A percentile compares a stretch with the other conserved stretches of the same genome.
Conservation (phyloP, 805 yeast species). For the Limtongia smithiae region DNA sequence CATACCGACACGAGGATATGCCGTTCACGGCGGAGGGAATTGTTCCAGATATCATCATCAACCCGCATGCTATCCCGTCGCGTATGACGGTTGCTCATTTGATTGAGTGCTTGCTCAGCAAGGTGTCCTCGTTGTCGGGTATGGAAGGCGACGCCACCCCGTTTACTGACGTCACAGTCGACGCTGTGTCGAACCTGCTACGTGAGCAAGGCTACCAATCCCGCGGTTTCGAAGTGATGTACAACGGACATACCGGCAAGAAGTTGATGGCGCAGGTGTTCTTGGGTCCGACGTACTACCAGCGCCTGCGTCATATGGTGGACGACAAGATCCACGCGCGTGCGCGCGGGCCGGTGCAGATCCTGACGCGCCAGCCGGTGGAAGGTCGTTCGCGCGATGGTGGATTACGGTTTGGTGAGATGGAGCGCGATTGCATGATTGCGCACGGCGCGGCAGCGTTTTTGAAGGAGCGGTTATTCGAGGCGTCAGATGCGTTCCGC, state of each 20-base stretch:
- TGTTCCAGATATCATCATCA: conserved; percentile 95
- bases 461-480: conserved; percentile 96
- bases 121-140: conserved; percentile 92
- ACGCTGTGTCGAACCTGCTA: conserved; percentile 85
- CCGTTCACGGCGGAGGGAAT: conserved; percentile 94
- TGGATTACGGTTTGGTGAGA: conserved; percentile 98
- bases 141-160: conserved; percentile 99
- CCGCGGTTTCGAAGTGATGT: conserved; percentile 98
- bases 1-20: conserved; percentile 98
- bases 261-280: conserved; percentile 96
- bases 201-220: conserved; percentile 97
- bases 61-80: conserved; percentile 99
- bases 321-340: conserved; percentile 99
- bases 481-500: conserved; percentile 97
- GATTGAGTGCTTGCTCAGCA: conserved; percentile 94
- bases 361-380: conserved; percentile 95
- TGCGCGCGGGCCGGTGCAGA: conserved; percentile 98
- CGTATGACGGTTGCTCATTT: conserved; percentile 99
- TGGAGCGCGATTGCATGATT: conserved; percentile 99
- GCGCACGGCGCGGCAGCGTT: conserved; percentile 99
- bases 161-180: conserved; percentile 96
- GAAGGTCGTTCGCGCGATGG: conserved; percentile 99
- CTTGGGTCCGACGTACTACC: conserved; percentile 99
- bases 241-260: conserved; percentile 98
- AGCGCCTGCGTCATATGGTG: conserved; percentile 98